Evolutionary conservation across 179 eudicot species (phyloP).

Genomic region (Spinacia oleracea): DNA sequence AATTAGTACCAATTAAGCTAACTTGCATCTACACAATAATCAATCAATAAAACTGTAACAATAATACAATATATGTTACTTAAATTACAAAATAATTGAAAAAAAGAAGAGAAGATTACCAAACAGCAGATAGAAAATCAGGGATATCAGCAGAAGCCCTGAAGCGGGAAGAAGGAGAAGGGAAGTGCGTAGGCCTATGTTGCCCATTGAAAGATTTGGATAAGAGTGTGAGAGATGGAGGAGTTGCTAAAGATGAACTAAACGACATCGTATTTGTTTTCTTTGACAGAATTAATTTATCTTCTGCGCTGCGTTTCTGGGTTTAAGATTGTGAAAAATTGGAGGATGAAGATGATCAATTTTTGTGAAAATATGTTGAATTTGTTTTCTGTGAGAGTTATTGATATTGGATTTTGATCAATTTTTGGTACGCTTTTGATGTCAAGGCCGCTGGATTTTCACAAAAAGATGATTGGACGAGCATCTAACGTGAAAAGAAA

Average conservation of each 20-base stretch:
- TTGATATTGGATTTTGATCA: not conserved
- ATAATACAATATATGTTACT: not conserved
- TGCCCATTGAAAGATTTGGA: conserved; percentile 31
- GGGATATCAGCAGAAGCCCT: conserved; percentile 79
- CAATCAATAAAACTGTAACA: not conserved
- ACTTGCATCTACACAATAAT: not conserved
- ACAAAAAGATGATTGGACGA: not conserved
- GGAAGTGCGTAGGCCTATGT: not conserved
- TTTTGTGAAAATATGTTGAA: not conserved
- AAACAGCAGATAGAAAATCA: conserved; percentile 76
- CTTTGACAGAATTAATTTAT: not conserved
- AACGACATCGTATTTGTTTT: conserved; percentile 52
- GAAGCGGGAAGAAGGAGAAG: conserved; percentile 31
- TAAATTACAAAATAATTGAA: not conserved
- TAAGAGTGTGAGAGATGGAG: conserved; percentile 25
- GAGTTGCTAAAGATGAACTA: conserved; percentile 32
- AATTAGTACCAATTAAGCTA: no score
- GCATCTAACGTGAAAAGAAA: not conserved
- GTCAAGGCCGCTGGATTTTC: not conserved
- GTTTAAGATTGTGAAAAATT: not conserved
- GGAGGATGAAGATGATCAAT: not conserved
- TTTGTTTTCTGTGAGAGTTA: not conserved
- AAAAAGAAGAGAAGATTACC: conserved; percentile 39
- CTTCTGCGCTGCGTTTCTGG: not conserved
- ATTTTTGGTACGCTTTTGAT: not conserved